Evolutionary conservation across 805 yeast genomes (phyloP).

Genomic region (Zygotorulaspora sp.): DNA sequence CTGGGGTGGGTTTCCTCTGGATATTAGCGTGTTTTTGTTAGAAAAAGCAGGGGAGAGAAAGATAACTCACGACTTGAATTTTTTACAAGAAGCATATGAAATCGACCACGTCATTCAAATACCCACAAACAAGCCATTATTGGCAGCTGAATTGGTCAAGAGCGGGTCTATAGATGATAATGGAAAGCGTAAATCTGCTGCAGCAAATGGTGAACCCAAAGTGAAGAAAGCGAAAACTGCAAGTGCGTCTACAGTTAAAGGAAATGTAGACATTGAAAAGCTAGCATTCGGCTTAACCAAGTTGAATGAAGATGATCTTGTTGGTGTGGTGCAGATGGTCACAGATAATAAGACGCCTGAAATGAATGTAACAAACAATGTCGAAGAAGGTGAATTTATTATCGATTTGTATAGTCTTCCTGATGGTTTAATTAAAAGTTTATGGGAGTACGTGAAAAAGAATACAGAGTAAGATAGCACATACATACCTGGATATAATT

Average conservation of each 20-base stretch:
- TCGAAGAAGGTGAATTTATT: constrained; percentile 94
- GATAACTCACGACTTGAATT: constrained; percentile 84
- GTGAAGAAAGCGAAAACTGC: constrained; percentile 48
- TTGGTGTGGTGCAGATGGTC: constrained; percentile 95
- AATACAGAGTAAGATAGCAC: constrained; percentile 38
- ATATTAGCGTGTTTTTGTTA: constrained; percentile 65
- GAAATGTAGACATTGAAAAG: constrained; percentile 80
- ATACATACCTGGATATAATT: not conserved
- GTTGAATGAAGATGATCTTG: constrained; percentile 84
- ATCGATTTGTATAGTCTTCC: constrained; percentile 94
- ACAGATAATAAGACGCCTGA: constrained; percentile 93
- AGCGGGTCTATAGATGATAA: constrained; percentile 74
- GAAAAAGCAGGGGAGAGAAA: constrained; percentile 89
- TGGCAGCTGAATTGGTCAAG: constrained; percentile 69
- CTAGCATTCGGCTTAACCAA: constrained; percentile 87
- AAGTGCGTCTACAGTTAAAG: constrained; percentile 49
- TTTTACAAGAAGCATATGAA: constrained; percentile 67
- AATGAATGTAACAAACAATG: constrained; percentile 92
- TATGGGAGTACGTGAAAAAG: constrained; percentile 91
- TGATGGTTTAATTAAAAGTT: constrained; percentile 80
- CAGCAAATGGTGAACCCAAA: constrained; percentile 36
- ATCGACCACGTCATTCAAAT: constrained; percentile 73
- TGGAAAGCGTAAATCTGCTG: constrained; percentile 28
- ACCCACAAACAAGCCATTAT: constrained; percentile 68
- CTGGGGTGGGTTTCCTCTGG: constrained; percentile 97